Percentiles rank a stretch among this genome's conserved stretches.
Conservation (phyloP, 2,329 filamentous ascomycete genomes). For the Penicillium sp. region DNA sequence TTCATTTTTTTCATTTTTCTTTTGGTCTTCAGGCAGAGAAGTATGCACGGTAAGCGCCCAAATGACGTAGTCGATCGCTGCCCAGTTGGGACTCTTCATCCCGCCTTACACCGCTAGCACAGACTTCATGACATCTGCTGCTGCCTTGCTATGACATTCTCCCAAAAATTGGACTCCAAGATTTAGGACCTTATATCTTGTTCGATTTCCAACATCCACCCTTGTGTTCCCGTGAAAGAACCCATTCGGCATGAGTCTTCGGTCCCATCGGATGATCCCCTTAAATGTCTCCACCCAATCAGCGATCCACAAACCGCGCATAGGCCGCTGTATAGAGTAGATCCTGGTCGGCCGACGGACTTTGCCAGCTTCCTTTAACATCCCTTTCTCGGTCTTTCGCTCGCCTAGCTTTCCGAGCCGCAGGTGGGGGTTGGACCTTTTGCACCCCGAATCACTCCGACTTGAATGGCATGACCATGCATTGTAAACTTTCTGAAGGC, state of each 20-base stretch:
- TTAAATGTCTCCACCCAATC: background rate
- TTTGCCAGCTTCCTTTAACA: constrained; percentile 7
- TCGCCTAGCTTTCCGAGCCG: constrained; percentile 16
- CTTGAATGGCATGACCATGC: background rate
- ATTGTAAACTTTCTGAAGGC: background rate
- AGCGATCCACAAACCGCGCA: background rate
- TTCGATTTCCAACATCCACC: background rate
- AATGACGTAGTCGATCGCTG: constrained; percentile 25
- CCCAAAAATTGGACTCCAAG: background rate
- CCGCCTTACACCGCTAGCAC: constrained; percentile 9
- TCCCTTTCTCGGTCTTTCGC: constrained; percentile 22
- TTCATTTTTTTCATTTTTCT: background rate
- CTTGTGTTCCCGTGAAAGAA: background rate
- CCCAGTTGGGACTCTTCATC: constrained; percentile 7
- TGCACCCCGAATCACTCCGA: background rate
- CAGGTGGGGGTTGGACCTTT: constrained; percentile 13
- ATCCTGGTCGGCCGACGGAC: constrained; percentile 3
- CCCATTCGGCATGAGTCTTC: background rate
- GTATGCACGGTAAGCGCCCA: background rate
- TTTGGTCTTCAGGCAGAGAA: background rate
- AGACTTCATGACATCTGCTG: too few species aligned
- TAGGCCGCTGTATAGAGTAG: background rate
- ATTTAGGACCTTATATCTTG: background rate
- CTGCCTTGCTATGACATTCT: background rate
- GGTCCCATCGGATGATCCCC: background rate